Conservation (phyloP, 345 rosid species). For the Geranium brycei region DNA sequence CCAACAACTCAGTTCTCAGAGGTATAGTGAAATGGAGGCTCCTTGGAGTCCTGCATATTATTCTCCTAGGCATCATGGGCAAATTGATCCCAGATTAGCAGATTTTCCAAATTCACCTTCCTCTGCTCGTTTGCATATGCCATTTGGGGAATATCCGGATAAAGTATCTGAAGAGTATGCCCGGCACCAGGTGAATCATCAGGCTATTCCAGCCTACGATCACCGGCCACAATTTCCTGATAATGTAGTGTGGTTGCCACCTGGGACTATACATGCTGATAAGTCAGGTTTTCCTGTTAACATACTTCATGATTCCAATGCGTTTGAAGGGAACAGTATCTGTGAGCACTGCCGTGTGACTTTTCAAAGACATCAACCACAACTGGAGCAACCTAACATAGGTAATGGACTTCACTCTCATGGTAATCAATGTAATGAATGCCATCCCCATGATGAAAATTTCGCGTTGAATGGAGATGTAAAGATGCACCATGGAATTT, state of each 20-base stretch:
- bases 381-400: conserved; percentile 46
- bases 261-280: conserved; percentile 47
- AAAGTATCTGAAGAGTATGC: conserved; percentile 56
- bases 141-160: conserved; percentile 52
- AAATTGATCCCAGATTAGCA: conserved; percentile 53
- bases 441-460: conserved; percentile 41
- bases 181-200: conserved; percentile 48
- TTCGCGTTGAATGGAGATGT: conserved; percentile 43
- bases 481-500: conserved; percentile 37
- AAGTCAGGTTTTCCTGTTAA: conserved; percentile 70
- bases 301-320: conserved; percentile 41
- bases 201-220: conserved; percentile 35
- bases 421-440: conserved; percentile 38
- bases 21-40: conserved; percentile 67
- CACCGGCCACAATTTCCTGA: conserved; percentile 47
- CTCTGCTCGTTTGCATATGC: conserved; percentile 49
- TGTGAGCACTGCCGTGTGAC: conserved; percentile 56
- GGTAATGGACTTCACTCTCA: conserved; percentile 42
- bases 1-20: conserved; percentile 37
- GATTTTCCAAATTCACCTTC: conserved; percentile 80
- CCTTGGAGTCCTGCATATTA: conserved; percentile 62
- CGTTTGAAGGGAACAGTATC: conserved; percentile 45
- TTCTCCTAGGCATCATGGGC: conserved; percentile 82
- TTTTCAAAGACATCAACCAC: conserved; percentile 48
- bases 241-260: conserved; percentile 57